These are phyloP conservation scores for Cladosporium sp. DNA, from an alignment of 2,329 filamentous ascomycete species.

Conservation along the genomic window DNA sequence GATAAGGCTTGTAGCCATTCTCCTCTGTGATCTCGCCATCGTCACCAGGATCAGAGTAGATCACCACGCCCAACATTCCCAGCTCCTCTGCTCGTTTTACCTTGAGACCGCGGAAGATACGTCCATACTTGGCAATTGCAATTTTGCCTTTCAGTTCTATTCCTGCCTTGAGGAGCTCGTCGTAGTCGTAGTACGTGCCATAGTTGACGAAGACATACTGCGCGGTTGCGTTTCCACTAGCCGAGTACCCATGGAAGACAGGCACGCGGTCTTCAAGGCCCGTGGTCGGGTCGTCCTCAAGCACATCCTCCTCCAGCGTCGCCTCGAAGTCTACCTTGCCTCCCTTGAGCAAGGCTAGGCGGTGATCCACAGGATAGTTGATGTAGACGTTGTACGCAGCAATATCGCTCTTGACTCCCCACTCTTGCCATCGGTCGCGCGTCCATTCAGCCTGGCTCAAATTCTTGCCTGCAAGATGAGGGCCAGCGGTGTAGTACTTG, in stretches of 20 bases:
- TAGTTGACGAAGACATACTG: conserved; percentile 88
- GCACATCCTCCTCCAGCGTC: conserved; percentile 74
- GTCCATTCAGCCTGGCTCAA: conserved; percentile 51
- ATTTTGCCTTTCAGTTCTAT: conserved; percentile 79
- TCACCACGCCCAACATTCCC: conserved; percentile 78
- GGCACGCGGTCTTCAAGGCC: conserved; percentile 69
- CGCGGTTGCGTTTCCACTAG: conserved; percentile 84
- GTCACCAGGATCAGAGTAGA: conserved; percentile 86
- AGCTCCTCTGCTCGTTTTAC: conserved; percentile 88
- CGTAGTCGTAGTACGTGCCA: conserved; percentile 79
- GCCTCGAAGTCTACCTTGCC: conserved; percentile 46
- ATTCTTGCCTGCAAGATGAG: conserved; percentile 50
- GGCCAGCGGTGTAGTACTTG: conserved; percentile 48
- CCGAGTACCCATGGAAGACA: conserved; percentile 92
- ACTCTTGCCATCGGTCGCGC: conserved; percentile 45
- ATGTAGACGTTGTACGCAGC: conserved; percentile 50
- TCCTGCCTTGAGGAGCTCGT: conserved; percentile 72
- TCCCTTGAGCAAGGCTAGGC: conserved; percentile 41
- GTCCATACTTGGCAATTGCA: conserved; percentile 78
- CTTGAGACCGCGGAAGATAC: conserved; percentile 84
- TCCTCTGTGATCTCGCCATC: conserved; percentile 77
- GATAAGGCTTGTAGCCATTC: conserved; percentile 76
- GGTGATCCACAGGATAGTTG: conserved; percentile 48
- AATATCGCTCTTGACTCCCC: conserved; percentile 43
- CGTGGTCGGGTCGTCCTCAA: conserved; percentile 78